A percentile compares a stretch with the other conserved stretches of the same genome.
Evolutionary conservation across 1,284 basidiomycete genomes (phyloP).

Genomic region (Chalciporus sp.): DNA sequence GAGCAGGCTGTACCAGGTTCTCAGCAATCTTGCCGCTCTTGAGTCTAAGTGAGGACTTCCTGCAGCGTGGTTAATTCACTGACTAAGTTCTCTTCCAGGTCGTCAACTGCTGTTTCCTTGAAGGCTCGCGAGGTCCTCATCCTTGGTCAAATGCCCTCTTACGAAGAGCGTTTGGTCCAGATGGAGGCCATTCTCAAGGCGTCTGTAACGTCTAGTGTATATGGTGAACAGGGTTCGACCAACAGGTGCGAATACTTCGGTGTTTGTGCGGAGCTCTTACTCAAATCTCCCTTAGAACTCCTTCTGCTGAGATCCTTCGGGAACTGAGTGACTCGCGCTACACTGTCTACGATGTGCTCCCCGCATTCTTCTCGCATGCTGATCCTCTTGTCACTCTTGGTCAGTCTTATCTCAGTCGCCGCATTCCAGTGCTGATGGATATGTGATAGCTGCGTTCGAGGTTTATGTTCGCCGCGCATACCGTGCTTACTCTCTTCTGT

Average conservation of each 20-base stretch:
- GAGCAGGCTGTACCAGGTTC: slow-evolving; percentile 67
- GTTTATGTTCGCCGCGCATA: slow-evolving; percentile 97
- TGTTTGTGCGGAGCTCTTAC: background rate
- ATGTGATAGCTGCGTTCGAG: slow-evolving; percentile 81
- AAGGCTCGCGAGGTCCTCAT: slow-evolving; percentile 99
- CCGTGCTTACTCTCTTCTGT: slow-evolving; percentile 90
- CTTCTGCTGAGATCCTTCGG: slow-evolving; percentile 84
- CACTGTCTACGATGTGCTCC: slow-evolving; percentile 96
- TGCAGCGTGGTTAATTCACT: background rate
- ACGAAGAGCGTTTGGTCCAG: slow-evolving; percentile 91
- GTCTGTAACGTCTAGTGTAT: slow-evolving; percentile 85
- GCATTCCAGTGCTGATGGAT: slow-evolving; percentile 8
- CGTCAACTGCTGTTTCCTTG: slow-evolving; percentile 86
- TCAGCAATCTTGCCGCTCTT: slow-evolving; percentile 80
- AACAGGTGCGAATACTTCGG: slow-evolving; percentile 48
- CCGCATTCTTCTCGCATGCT: slow-evolving; percentile 89
- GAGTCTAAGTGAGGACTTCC: slow-evolving; percentile 76
- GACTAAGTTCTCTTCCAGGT: slow-evolving; percentile 45
- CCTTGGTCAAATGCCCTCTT: slow-evolving; percentile 93
- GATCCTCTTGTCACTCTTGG: slow-evolving; percentile 86
- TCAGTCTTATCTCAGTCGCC: slow-evolving; percentile 36
- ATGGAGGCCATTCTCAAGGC: slow-evolving; percentile 94
- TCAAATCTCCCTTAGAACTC: slow-evolving; percentile 50
- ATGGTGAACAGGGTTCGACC: slow-evolving; percentile 80
- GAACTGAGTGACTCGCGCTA: slow-evolving; percentile 97